These are phyloP conservation scores for Leccinum sublutescens DNA, from an alignment of 768 basidiomycete genomes.

Conservation along the genomic window DNA sequence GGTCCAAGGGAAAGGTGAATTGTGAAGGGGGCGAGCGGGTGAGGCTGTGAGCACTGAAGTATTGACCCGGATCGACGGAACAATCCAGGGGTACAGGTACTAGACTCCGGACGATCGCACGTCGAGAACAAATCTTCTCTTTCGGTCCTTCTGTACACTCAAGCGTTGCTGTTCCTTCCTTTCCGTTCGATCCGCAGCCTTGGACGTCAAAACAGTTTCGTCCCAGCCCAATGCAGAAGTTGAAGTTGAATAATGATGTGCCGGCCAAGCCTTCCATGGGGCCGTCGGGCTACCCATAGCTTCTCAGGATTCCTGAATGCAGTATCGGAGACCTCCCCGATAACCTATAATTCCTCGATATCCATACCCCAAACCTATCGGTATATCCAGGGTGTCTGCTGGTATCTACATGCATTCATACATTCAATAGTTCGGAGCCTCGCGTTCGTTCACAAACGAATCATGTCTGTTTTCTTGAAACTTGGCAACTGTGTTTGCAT, in stretches of 20 bases:
- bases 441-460: neutral
- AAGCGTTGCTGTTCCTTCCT: neutral
- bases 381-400: no score
- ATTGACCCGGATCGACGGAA: neutral
- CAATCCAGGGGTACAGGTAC: neutral
- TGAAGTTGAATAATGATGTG: no score
- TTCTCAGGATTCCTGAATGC: no score
- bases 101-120: neutral
- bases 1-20: neutral
- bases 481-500: neutral
- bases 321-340: neutral
- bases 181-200: neutral
- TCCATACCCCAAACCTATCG: no score
- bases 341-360: neutral
- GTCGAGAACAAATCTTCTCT: neutral
- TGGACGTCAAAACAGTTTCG: neutral
- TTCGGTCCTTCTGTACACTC: neutral
- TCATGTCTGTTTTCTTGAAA: neutral
- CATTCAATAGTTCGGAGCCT: no score
- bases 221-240: neutral
- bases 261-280: no score
- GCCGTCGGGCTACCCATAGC: no score
- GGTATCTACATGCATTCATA: no score
- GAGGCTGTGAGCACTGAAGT: neutral
- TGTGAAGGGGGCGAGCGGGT: neutral